These are phyloP conservation scores for Globisporangium okanoganense DNA, from an alignment of 352 stramenopile genomes.

Conservation along the genomic window DNA sequence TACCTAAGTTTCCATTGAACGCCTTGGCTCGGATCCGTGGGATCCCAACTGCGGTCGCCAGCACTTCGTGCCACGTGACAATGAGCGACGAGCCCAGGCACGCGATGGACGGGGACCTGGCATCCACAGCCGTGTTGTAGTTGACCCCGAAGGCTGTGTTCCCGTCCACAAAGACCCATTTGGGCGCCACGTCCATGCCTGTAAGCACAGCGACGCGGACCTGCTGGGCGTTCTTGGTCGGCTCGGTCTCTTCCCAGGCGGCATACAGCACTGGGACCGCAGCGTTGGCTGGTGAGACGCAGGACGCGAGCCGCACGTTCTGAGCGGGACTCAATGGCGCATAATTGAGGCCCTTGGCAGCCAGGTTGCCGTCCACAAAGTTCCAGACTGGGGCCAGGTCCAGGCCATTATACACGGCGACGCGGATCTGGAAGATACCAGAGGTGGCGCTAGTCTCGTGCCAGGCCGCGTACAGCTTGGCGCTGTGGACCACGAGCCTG, in stretches of 20 bases:
- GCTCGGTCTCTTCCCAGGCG: constrained; percentile 46
- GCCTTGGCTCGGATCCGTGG: constrained; percentile 29
- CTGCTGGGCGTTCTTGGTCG: constrained; percentile 22
- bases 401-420: constrained; percentile 48
- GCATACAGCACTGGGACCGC: constrained; percentile 33
- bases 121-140: constrained; percentile 23
- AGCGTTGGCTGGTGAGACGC: constrained; percentile 18
- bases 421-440: constrained; percentile 35
- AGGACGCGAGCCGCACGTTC: constrained; percentile 39
- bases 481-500: constrained; percentile 23
- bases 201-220: constrained; percentile 52
- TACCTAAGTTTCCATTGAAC: constrained; percentile 37
- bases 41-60: constrained; percentile 3
- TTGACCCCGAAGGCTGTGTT: constrained; percentile 43
- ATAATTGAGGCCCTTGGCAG: constrained; percentile 38
- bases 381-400: constrained; percentile 37
- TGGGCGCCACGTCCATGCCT: constrained; percentile 29
- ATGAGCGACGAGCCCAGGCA: constrained; percentile 37
- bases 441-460: constrained; percentile 30
- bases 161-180: constrained; percentile 54
- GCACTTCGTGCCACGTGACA: constrained; percentile 49
- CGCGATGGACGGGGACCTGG: constrained; percentile 27
- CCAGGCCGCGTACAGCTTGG: constrained; percentile 58
- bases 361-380: constrained; percentile 56
- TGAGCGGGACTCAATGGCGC: constrained; percentile 24